Conservation (phyloP, 805 yeast genomes). For the Alloascoidea africana region DNA sequence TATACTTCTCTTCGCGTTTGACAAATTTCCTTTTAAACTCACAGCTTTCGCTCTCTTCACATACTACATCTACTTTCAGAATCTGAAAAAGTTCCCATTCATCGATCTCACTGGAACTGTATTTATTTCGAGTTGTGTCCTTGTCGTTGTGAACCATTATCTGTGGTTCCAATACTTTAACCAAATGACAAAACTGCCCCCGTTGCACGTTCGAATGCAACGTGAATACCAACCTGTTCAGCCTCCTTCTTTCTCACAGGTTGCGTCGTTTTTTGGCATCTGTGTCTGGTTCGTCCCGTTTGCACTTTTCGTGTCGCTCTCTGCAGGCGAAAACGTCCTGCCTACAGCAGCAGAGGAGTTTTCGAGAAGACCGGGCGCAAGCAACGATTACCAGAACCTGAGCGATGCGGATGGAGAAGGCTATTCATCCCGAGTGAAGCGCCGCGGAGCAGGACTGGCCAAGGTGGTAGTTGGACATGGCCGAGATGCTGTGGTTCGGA, state of each 20-base stretch:
- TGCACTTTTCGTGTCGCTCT: slow-evolving; percentile 76
- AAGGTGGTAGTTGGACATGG: slow-evolving; percentile 43
- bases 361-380: slow-evolving; percentile 13
- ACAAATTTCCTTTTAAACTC: slow-evolving; percentile 62
- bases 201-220: slow-evolving; percentile 40
- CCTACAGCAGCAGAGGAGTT: slow-evolving; percentile 30
- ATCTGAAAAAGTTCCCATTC: slow-evolving; percentile 70
- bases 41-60: slow-evolving; percentile 56
- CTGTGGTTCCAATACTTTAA: slow-evolving; percentile 83
- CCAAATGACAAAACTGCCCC: slow-evolving; percentile 50
- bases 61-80: slow-evolving; percentile 61
- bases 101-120: slow-evolving; percentile 58
- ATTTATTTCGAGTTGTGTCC: slow-evolving; percentile 53
- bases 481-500: slow-evolving; percentile 29
- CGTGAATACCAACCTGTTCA: slow-evolving; percentile 47
- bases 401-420: slow-evolving; percentile 20
- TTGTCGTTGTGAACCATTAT: slow-evolving; percentile 71
- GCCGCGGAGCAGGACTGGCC: slow-evolving; percentile 48
- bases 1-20: slow-evolving; percentile 48
- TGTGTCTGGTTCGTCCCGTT: slow-evolving; percentile 93
- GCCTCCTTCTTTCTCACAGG: slow-evolving; percentile 73
- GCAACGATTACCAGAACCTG: slow-evolving; percentile 14
- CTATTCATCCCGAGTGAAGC: slow-evolving; percentile 15
- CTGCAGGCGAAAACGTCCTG: slow-evolving; percentile 80
- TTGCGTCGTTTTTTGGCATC: slow-evolving; percentile 89